phyloP scores from a whole-genome alignment of 2,329 filamentous ascomycete species.

The Grosmannia serpens region DNA sequence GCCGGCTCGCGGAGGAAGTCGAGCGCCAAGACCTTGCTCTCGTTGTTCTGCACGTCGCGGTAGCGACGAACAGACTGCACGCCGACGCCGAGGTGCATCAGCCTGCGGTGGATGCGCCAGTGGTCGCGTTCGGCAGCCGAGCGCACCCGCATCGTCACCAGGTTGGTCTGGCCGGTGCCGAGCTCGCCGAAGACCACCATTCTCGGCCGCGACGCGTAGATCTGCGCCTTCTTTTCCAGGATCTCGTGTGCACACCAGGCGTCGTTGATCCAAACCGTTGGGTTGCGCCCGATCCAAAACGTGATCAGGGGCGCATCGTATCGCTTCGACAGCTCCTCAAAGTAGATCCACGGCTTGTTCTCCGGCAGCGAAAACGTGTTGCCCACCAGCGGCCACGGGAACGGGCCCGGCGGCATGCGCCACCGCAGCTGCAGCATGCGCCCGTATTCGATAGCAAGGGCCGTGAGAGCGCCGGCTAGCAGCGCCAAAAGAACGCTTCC shows the following conservation, averaged over 20 bases:
- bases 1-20: slow-evolving; percentile 31
- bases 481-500: slow-evolving; percentile 13
- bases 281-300: slow-evolving; percentile 41
- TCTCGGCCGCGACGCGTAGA: slow-evolving; percentile 38
- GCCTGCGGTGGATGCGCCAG: slow-evolving; percentile 34
- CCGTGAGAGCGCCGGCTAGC: slow-evolving; percentile 15
- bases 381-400: slow-evolving; percentile 41
- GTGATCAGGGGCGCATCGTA: slow-evolving; percentile 40
- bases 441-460: slow-evolving; percentile 29
- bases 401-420: slow-evolving; percentile 42
- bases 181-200: slow-evolving; percentile 37
- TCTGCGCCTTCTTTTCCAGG: slow-evolving; percentile 40
- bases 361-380: slow-evolving; percentile 44
- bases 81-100: slow-evolving; percentile 40
- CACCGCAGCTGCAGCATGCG: slow-evolving; percentile 37
- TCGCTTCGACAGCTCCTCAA: slow-evolving; percentile 38
- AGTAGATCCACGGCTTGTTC: slow-evolving; percentile 46
- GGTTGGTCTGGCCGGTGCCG: slow-evolving; percentile 29
- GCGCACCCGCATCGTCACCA: slow-evolving; percentile 32
- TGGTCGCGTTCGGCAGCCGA: slow-evolving; percentile 26
- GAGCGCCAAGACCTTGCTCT: slow-evolving; percentile 43
- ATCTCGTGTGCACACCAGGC: slow-evolving; percentile 39
- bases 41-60: slow-evolving; percentile 43
- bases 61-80: slow-evolving; percentile 44
- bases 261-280: slow-evolving; percentile 36